Evolutionary conservation across 192 early-diverging fungal genomes (phyloP).

Genomic region (Entomortierella lignicola): DNA sequence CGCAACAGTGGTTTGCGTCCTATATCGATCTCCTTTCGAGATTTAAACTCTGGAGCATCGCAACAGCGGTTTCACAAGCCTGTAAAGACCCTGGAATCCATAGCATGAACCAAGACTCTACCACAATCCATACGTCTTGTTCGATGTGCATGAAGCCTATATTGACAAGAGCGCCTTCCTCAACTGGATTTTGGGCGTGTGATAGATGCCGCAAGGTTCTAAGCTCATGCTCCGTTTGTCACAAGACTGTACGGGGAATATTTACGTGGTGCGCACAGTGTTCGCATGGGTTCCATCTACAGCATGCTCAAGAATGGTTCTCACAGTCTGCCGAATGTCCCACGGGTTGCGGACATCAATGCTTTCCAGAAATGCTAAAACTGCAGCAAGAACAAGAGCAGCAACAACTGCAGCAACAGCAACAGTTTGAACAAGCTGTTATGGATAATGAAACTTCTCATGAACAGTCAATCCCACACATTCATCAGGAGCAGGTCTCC

Average conservation of each 20-base stretch:
- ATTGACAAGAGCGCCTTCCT: conserved; percentile 33
- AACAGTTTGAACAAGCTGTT: not conserved
- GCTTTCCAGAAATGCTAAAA: conserved; percentile 60
- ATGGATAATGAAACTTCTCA: conserved; percentile 12
- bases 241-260: conserved; percentile 75
- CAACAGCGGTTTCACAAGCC: conserved; percentile 69
- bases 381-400: conserved; percentile 45
- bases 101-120: conserved; percentile 68
- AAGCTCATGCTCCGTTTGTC: conserved; percentile 78
- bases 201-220: conserved; percentile 73
- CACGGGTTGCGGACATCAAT: conserved; percentile 81
- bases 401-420: conserved; percentile 20
- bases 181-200: conserved; percentile 71
- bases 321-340: conserved; percentile 68
- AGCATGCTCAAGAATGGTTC: conserved; percentile 81
- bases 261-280: conserved; percentile 87
- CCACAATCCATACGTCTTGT: conserved; percentile 77
- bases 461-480: conserved; percentile 12
- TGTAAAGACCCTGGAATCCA: conserved; percentile 49
- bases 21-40: conserved; percentile 81
- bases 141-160: conserved; percentile 75
- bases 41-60: conserved; percentile 76
- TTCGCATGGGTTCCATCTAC: conserved; percentile 83
- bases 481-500: conserved; percentile 33
- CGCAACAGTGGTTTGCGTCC: conserved; percentile 74